Evolutionary conservation across 495 filamentous ascomycete genomes (phyloP), one percentile per base, ranked within the genome.

Genomic region (Penicillium psychrofluorescens): DNA sequence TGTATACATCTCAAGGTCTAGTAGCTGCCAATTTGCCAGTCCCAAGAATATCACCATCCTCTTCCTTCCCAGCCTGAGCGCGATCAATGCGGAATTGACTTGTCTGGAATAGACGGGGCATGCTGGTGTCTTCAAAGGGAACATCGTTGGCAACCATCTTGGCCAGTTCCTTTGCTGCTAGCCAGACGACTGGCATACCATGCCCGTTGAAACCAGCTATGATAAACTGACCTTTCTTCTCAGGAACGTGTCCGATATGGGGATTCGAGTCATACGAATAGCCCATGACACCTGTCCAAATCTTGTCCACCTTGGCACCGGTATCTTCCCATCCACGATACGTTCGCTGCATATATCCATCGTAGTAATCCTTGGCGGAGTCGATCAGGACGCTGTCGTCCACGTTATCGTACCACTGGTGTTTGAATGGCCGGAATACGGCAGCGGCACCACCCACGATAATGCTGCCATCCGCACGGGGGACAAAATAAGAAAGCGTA

Each of bases 381-480:
- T 62, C 60, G 29, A 76, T 76, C 29, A 86, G 76, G 4, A 61
- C 57, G 12, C 61, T 49, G 51, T 87, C 77, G 27, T 66, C 62
- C 32, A 63, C 40, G 71, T 50, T 40, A 49, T 63, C n/a, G 67
- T 74, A 60, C 88, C 84, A 61, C 79, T 79, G 35, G 62, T 77
- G 15, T 59, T 74, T 28, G 75, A 77, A 45, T 55, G 79, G 52
- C 73, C 76, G 13, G 58, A 54, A 51, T 71, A 46, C 8, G 5
- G 70, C 64, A 36, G 70, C 66, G 0, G 68, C 75, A 5, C 83
- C 63, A 4, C 83, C 84, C 10, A 86, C 83, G 8, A 86, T 76
- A 27, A 88, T 86, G 31, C 86, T 62, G n/a, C 87, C 76, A 43
- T 88, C 81, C 5, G 80, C 79, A 0, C 80, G 63, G 16, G 76